Base-by-base conservation (phyloP, 208 protist species). In the Leishmania lainsoni region DNA sequence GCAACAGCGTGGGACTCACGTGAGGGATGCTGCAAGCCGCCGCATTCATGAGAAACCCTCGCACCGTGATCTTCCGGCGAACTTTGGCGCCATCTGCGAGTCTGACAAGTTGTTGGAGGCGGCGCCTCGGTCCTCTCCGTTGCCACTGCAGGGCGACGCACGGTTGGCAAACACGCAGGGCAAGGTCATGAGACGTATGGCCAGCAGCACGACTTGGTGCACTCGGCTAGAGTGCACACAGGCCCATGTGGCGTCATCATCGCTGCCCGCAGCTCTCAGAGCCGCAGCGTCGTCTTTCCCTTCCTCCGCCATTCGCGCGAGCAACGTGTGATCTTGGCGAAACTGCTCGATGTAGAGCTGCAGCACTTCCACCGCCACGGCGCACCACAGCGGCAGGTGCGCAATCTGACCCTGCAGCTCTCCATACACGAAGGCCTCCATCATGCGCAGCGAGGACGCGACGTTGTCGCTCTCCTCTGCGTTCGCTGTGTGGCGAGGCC, bases 341-440 rank as follows among this genome's bases (percentile, higher is more conserved):
- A 45, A 48, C 35, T 73, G 35, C 58, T 81, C 82, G 12, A n/a
- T 8, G 66, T 79, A 76, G 16, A 86, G 61, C 66, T 81, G 78
- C 26, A 48, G 8, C 14, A 81, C 58, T 26, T 86, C 78, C 22
- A 86, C 6, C 9, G 82, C 82, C 3, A 86, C 78, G 16, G 32
- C 32, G 52, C 82, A 81, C 78, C 77, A 86, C 52, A 82, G 78
- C 54, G 82, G 82, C 82, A 82, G 76, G 45, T 32, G 52, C 22
- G 54, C 82, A 10, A 76, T 75, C 0, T 8, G 73, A 3, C 82
- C 77, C 5, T 61, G 14, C 54, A 86, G n/a, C 71, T 29, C 35
- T 32, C 17, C 35, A 17, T 52, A 39, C 59, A 81, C 63, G 14
- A 74, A 79, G 22, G 12, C 3, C 56, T 85, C 76, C 81, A 81